Evolutionary conservation across 2,329 filamentous ascomycete genomes (phyloP).

Genomic region (Colletotrichum navitas): DNA sequence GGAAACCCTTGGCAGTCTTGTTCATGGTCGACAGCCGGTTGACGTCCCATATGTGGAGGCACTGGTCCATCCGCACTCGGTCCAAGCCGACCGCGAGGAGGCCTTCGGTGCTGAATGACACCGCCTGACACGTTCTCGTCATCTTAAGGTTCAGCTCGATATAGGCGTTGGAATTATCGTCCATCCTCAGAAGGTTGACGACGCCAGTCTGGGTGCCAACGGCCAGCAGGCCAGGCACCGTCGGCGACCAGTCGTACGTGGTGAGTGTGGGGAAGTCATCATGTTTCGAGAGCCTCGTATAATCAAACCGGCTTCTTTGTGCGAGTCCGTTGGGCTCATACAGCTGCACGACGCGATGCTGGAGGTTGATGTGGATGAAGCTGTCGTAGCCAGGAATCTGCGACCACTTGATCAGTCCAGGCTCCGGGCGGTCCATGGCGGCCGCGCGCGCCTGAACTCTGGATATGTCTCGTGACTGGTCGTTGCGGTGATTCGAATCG

Average conservation of each 20-base stretch:
- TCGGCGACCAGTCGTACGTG: slow-evolving; percentile 76
- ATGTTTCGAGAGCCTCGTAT: slow-evolving; percentile 67
- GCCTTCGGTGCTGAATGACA: slow-evolving; percentile 80
- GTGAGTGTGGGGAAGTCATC: slow-evolving; percentile 74
- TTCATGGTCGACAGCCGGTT: slow-evolving; percentile 69
- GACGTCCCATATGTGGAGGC: slow-evolving; percentile 86
- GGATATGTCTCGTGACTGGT: slow-evolving; percentile 13
- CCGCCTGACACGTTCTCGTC: slow-evolving; percentile 82
- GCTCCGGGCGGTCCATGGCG: slow-evolving; percentile 70
- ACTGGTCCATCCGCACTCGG: slow-evolving; percentile 83
- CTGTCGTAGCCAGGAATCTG: slow-evolving; percentile 69
- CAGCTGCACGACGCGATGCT: slow-evolving; percentile 72
- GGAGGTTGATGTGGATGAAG: slow-evolving; percentile 75
- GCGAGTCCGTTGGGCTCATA: slow-evolving; percentile 73
- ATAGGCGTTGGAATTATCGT: slow-evolving; percentile 75
- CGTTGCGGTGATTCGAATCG: not conserved
- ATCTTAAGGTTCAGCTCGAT: slow-evolving; percentile 79
- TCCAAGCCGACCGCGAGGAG: slow-evolving; percentile 84
- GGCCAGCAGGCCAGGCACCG: slow-evolving; percentile 74
- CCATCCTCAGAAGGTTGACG: slow-evolving; percentile 79
- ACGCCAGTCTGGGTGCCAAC: slow-evolving; percentile 82
- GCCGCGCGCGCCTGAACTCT: slow-evolving; percentile 34
- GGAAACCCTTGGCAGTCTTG: slow-evolving; percentile 62
- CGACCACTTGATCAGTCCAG: slow-evolving; percentile 76
- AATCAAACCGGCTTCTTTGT: slow-evolving; percentile 68